Evolutionary conservation across 1,284 basidiomycete genomes (phyloP).

Genomic region (Cryptococcus sp.): DNA sequence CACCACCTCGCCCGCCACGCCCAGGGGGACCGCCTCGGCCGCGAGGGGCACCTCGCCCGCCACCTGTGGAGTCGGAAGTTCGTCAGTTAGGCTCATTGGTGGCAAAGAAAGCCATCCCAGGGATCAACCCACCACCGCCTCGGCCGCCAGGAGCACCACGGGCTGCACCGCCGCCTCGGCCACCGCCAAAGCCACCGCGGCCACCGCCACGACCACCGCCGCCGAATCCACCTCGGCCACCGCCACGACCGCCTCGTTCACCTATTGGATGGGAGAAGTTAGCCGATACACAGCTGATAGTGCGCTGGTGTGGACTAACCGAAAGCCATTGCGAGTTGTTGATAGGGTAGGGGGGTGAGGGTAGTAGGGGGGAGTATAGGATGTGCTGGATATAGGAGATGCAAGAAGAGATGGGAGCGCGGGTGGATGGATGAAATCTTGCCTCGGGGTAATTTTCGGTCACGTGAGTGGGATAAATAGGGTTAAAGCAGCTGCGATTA

Average conservation of each 20-base stretch:
- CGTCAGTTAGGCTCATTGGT: neutral
- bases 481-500: neutral
- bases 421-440: neutral
- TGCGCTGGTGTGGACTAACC: constrained; percentile 29
- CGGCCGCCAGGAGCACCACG: constrained; percentile 24
- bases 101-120: neutral
- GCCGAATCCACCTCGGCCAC: constrained; percentile 39
- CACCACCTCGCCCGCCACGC: constrained; percentile 53
- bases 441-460: constrained; percentile 4
- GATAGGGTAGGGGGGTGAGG: neutral
- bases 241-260: constrained; percentile 52
- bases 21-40: constrained; percentile 51
- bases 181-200: constrained; percentile 35
- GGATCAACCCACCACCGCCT: constrained; percentile 18
- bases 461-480: constrained; percentile 2
- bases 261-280: constrained; percentile 38
- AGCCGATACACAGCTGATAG: neutral
- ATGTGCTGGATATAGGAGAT: neutral
- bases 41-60: constrained; percentile 43
- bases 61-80: neutral
- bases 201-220: constrained; percentile 48
- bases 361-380: neutral
- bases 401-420: neutral
- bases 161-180: constrained; percentile 34
- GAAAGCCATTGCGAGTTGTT: constrained; percentile 46